These are phyloP conservation scores for Neoboletus subvelutipes DNA, from an alignment of 768 basidiomycete species.

Conservation along the genomic window DNA sequence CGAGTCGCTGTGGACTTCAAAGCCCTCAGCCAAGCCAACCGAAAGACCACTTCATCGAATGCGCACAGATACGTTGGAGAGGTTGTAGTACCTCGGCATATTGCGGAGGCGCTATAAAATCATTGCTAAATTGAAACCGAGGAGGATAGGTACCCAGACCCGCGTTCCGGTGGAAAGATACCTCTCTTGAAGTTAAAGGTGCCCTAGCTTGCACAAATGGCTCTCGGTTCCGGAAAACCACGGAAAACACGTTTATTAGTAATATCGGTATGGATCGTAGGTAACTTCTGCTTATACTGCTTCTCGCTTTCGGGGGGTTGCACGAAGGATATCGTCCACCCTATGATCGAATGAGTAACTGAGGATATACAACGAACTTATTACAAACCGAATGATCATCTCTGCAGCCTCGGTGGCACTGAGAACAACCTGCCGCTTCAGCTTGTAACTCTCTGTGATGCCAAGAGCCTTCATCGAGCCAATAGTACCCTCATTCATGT, in stretches of 20 bases:
- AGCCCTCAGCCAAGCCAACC: too few species aligned
- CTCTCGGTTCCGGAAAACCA: not conserved
- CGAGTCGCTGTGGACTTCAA: too few species aligned
- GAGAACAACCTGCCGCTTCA: conserved; percentile 92
- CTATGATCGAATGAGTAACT: conserved; percentile 37
- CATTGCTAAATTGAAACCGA: not conserved
- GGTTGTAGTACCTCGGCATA: not conserved
- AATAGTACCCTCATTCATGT: conserved; percentile 85
- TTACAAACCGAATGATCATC: conserved; percentile 89
- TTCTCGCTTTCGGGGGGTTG: conserved; percentile 84
- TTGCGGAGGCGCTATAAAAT: not conserved
- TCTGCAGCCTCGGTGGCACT: conserved; percentile 96
- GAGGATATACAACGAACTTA: not conserved
- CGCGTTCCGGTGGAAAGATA: not conserved
- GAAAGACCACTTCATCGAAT: not conserved
- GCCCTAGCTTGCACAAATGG: not conserved
- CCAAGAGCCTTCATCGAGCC: conserved; percentile 88
- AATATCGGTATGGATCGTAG: not conserved
- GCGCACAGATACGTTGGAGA: not conserved
- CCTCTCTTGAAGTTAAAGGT: not conserved
- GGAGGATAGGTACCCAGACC: not conserved
- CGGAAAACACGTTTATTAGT: conserved; percentile 2
- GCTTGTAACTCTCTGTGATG: conserved; percentile 94
- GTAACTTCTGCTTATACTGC: conserved; percentile 47
- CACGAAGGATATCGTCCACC: conserved; percentile 89